Evolutionary conservation across 495 filamentous ascomycete genomes (phyloP), one percentile per base, ranked within the genome.

Genomic region (Aspergillus kassunensis): DNA sequence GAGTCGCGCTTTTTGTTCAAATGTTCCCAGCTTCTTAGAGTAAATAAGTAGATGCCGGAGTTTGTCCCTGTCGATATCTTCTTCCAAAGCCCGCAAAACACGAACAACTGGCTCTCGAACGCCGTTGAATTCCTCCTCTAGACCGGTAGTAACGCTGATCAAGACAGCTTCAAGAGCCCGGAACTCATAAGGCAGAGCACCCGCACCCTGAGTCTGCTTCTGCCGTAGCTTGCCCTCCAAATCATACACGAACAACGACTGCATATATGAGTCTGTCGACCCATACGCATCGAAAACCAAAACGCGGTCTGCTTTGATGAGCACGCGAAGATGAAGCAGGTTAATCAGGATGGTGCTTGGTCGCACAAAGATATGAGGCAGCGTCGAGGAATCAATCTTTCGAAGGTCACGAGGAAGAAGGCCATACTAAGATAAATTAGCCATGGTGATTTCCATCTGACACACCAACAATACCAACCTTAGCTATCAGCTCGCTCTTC

Each of bases 221-320:
- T 85, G 80, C 20, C 79, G 76, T 33, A 87, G 63, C 58, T 86
- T 86, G 19, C 78, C 80, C 61, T 85, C 80, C 20, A 87, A 64
- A 63, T 97, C 93, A 63, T 97, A 96, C 77, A 98, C 96, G 67
- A 98, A 97, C 18, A 91, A 80, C 3, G 91, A 96, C 63, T 97
- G 95, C 36, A 90, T 88, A 57, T 96, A 93, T 0, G 91, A 96
- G 58, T 95, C 89, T 34, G 87, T 89, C n/a, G 88, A 89, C 29
- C 93, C 93, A 64, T 95, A 97, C 9, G 90, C 88, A 60, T 98
- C 93, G 58, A 98, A 97, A 12, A 97, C 80, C 11, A 98, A 83
- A 5, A 98, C 93, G 6, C 90, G 86, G 58, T 98, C 87, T 30
- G 89, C 80, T 67, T 97, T 97, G 63, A 98, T 97, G 11, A 98